Evolutionary conservation across 495 filamentous ascomycete genomes (phyloP).

Genomic region (Aspergillus ellipticus): DNA sequence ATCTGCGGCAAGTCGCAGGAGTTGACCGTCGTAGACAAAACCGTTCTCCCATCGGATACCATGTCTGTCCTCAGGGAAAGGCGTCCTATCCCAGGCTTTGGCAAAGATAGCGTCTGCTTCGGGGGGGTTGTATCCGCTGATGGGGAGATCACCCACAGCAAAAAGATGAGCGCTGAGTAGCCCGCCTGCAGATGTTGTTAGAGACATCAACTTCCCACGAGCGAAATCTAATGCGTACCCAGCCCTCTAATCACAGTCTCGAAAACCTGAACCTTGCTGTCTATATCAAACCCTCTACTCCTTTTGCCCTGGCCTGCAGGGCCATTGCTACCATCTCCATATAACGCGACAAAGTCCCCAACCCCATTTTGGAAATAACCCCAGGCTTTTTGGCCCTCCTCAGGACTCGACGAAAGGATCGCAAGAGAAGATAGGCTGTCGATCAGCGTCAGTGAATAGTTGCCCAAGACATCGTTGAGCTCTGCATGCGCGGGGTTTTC

Average conservation of each 20-base stretch:
- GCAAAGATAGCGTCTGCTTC: constrained; percentile 30
- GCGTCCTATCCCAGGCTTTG: constrained; percentile 37
- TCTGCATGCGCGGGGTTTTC: constrained; percentile 78
- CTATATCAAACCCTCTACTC: constrained; percentile 85
- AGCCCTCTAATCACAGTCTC: constrained; percentile 94
- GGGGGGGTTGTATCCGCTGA: constrained; percentile 65
- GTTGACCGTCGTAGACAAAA: constrained; percentile 85
- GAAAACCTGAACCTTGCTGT: constrained; percentile 97
- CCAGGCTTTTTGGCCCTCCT: constrained; percentile 58
- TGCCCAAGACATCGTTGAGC: constrained; percentile 92
- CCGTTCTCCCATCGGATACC: constrained; percentile 70
- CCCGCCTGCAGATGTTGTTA: constrained; percentile 49
- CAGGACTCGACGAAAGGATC: constrained; percentile 72
- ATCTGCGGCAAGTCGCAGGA: constrained; percentile 80
- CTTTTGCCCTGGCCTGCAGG: constrained; percentile 66
- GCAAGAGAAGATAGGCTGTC: constrained; percentile 93
- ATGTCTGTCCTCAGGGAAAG: constrained; percentile 30
- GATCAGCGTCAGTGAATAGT: constrained; percentile 92
- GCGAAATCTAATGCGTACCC: constrained; percentile 33
- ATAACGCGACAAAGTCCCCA: constrained; percentile 72
- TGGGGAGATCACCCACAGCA: constrained; percentile 82
- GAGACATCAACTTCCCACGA: not conserved
- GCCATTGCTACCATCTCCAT: constrained; percentile 76
- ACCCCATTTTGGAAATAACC: constrained; percentile 78
- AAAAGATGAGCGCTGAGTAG: constrained; percentile 91